Percentiles rank a stretch among this genome's conserved stretches.
Evolutionary conservation across 2,329 filamentous ascomycete genomes (phyloP).

Genomic region (Anisogramma anomala): DNA sequence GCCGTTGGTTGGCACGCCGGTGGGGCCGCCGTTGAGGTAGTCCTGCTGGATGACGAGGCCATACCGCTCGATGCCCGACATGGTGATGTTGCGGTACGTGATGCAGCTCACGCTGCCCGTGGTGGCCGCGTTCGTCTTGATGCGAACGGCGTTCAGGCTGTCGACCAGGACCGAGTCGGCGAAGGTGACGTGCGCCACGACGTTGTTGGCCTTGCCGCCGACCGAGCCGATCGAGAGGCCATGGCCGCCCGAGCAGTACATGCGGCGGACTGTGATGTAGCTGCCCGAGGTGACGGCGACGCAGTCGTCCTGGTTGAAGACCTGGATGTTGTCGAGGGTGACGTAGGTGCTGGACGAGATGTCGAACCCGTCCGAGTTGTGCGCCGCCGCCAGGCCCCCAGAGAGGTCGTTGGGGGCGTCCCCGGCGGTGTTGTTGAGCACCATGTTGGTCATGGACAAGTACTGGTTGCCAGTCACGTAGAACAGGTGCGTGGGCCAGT

Average conservation of each 20-base stretch:
- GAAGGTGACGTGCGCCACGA: slow-evolving; percentile 39
- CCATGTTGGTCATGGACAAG: slow-evolving; percentile 25
- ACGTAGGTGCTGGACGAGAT: slow-evolving; percentile 38
- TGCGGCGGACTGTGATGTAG: slow-evolving; percentile 34
- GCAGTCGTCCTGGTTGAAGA: slow-evolving; percentile 53
- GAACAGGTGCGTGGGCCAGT: slow-evolving; percentile 32
- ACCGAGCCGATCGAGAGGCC: slow-evolving; percentile 33
- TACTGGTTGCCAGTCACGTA: slow-evolving; percentile 27
- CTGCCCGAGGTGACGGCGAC: slow-evolving; percentile 44
- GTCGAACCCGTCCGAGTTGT: slow-evolving; percentile 51
- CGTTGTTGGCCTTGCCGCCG: slow-evolving; percentile 39
- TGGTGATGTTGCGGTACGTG: slow-evolving; percentile 20
- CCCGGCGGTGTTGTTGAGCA: slow-evolving; percentile 29
- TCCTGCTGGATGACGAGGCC: slow-evolving; percentile 32
- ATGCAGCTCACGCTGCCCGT: slow-evolving; percentile 33
- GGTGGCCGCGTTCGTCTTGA: slow-evolving; percentile 37
- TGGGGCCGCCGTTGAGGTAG: slow-evolving; percentile 35
- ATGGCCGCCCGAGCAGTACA: slow-evolving; percentile 33
- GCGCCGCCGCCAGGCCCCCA: slow-evolving; percentile 17
- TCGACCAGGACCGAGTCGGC: slow-evolving; percentile 36
- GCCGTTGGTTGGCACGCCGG: slow-evolving; percentile 32
- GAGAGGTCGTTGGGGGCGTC: slow-evolving; percentile 20
- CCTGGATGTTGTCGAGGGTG: slow-evolving; percentile 38
- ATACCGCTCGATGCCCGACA: slow-evolving; percentile 19
- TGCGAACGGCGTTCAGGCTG: slow-evolving; percentile 40